Evolutionary conservation across 1,139 yeast genomes (phyloP).

Genomic region (Candida sp.): DNA sequence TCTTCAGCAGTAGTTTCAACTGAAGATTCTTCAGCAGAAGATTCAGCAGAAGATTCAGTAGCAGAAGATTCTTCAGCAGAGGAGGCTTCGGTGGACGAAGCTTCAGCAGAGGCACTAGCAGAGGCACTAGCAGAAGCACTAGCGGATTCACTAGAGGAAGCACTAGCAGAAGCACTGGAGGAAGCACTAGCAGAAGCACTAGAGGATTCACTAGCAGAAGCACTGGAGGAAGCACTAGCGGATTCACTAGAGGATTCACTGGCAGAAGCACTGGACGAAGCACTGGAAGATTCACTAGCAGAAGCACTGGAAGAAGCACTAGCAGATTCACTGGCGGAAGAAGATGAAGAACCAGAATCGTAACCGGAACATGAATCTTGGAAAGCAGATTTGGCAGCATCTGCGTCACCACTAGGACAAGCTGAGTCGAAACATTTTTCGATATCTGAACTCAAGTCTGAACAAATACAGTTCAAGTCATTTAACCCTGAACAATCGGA

Average conservation of each 20-base stretch:
- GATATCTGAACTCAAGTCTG: constrained; percentile 46
- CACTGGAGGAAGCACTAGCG: too few species aligned
- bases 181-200: constrained; percentile 7
- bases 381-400: constrained; percentile 57
- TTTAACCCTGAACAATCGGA: constrained; percentile 55
- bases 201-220: constrained; percentile 2
- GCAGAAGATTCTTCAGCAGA: constrained; percentile 11
- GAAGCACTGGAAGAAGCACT: constrained; percentile 22
- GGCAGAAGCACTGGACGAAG: constrained; percentile 4
- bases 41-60: constrained; percentile 5
- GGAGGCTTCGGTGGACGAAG: constrained; percentile 13
- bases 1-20: constrained; percentile 12
- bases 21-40: too few species aligned
- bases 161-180: constrained; percentile 4
- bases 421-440: constrained; percentile 56
- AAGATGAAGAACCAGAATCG: constrained; percentile 13
- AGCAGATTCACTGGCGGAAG: constrained; percentile 22
- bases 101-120: constrained; percentile 3
- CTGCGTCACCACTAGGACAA: constrained; percentile 64
- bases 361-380: constrained; percentile 48
- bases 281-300: constrained; percentile 13
- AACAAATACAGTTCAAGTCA: constrained; percentile 65
- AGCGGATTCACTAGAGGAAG: not conserved
- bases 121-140: too few species aligned
- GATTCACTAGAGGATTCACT: too few species aligned